A percentile compares a stretch with the other conserved stretches of the same genome.
Evolutionary conservation across 768 basidiomycete genomes (phyloP).

Genomic region (Agaricus blazei): DNA sequence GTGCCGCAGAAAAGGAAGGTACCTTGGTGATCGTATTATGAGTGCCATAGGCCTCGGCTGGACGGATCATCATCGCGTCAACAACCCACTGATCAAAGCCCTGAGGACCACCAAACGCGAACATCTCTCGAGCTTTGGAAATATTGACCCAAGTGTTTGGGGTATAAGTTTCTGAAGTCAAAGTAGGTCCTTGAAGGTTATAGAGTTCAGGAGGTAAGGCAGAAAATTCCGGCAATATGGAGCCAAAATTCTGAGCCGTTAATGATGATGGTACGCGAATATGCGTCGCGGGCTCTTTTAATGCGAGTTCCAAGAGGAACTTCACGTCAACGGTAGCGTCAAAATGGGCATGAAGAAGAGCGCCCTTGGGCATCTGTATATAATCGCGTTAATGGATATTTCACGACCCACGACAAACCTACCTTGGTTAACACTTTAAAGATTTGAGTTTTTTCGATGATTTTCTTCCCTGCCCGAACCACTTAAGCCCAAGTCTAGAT

Average conservation of each 20-base stretch:
- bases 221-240: slow-evolving; percentile 47
- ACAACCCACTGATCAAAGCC: slow-evolving; percentile 70
- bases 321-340: slow-evolving; percentile 61
- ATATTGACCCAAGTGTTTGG: slow-evolving; percentile 52
- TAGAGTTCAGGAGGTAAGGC: slow-evolving; percentile 35
- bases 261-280: slow-evolving; percentile 41
- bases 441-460: slow-evolving; percentile 57
- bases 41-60: slow-evolving; percentile 65
- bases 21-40: slow-evolving; percentile 69
- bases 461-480: slow-evolving; percentile 12
- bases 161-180: slow-evolving; percentile 41
- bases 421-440: slow-evolving; percentile 54
- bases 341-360: slow-evolving; percentile 69
- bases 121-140: slow-evolving; percentile 46
- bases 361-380: slow-evolving; percentile 77
- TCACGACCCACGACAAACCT: not conserved
- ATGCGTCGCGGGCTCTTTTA: slow-evolving; percentile 57
- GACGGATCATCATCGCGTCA: slow-evolving; percentile 58
- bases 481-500: not conserved
- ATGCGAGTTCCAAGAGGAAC: slow-evolving; percentile 48
- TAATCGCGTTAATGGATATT: not conserved
- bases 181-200: slow-evolving; percentile 23
- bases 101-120: slow-evolving; percentile 55
- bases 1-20: not conserved
- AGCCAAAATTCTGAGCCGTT: slow-evolving; percentile 32